Percentiles rank a stretch among this genome's conserved stretches.
These are phyloP conservation scores for Avicennia marina DNA, from an alignment of 257 asterid genomes.

Conservation along the genomic window DNA sequence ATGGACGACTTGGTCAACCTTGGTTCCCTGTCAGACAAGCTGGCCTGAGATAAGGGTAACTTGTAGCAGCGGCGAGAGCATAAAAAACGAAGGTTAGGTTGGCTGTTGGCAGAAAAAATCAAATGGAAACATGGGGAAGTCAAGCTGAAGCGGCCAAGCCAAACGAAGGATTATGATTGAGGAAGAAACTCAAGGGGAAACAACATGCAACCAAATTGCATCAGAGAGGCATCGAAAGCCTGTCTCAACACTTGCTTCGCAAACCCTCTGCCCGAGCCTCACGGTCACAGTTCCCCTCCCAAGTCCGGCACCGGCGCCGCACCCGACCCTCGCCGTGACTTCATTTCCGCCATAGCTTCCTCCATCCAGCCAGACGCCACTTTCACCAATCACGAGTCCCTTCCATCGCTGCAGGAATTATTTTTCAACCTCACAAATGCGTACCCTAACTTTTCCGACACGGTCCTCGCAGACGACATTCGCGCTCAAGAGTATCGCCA, in stretches of 20 bases:
- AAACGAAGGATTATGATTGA: no score
- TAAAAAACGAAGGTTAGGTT: no score
- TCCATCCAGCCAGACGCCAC: conserved; percentile 39
- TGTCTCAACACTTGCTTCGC: conserved; percentile 47
- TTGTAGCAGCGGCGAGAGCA: no score
- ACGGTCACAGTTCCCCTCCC: conserved; percentile 6
- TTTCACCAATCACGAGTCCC: conserved; percentile 77
- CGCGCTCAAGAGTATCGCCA: conserved; percentile 55
- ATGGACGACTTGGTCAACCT: no score
- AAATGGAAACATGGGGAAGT: no score
- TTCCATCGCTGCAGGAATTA: conserved; percentile 41
- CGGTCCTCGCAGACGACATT: conserved; percentile 48
- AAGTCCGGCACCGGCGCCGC: not conserved
- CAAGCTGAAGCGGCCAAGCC: no score
- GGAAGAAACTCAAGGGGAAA: no score
- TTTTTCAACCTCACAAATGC: conserved; percentile 29
- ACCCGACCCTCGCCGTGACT: conserved; percentile 27
- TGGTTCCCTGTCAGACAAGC: no score
- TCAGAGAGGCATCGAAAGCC: conserved; percentile 44
- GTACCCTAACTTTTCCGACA: conserved; percentile 34
- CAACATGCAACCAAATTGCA: conserved; percentile 52
- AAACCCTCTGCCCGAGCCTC: conserved; percentile 15
- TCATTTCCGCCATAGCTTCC: conserved; percentile 35
- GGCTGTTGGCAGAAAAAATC: no score
- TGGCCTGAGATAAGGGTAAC: no score